phyloP scores from a whole-genome alignment of 768 basidiomycete species.

The Fomitopsis pulvina region DNA sequence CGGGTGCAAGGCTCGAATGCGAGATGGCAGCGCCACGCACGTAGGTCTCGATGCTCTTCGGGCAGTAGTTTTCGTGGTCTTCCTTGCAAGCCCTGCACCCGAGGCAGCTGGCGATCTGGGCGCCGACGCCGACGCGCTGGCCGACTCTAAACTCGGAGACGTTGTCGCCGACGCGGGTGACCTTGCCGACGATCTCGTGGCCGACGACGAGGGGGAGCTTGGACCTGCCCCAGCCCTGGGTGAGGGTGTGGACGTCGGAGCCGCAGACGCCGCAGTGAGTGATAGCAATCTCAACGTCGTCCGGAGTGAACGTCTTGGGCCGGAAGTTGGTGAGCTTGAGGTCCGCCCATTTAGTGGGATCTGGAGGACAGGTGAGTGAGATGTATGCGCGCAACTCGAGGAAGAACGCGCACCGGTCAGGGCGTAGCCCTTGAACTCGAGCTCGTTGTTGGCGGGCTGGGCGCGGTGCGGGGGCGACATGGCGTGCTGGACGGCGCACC shows the following conservation, averaged over 20 bases:
- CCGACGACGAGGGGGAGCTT: slow-evolving; percentile 23
- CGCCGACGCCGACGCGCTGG: slow-evolving; percentile 46
- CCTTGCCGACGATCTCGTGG: slow-evolving; percentile 53
- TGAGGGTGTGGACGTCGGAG: slow-evolving; percentile 43
- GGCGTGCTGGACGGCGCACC: neutral
- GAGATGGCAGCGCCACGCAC: slow-evolving; percentile 5
- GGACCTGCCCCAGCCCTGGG: slow-evolving; percentile 31
- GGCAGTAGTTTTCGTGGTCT: slow-evolving; percentile 54
- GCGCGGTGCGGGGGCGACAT: neutral
- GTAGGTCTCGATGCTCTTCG: slow-evolving; percentile 34
- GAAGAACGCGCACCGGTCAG: slow-evolving; percentile 8
- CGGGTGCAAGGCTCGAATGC: neutral
- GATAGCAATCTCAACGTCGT: slow-evolving; percentile 52
- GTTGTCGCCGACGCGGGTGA: slow-evolving; percentile 45
- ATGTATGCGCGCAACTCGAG: neutral
- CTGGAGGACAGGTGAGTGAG: slow-evolving; percentile 1
- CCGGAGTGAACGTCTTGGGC: slow-evolving; percentile 45
- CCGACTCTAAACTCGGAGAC: slow-evolving; percentile 45
- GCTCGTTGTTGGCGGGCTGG: neutral
- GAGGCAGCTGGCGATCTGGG: slow-evolving; percentile 46
- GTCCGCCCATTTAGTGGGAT: slow-evolving; percentile 27
- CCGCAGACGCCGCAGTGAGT: slow-evolving; percentile 45
- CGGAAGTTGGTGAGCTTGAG: slow-evolving; percentile 40
- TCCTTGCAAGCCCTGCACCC: slow-evolving; percentile 41
- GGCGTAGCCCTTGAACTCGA: slow-evolving; percentile 24